phyloP scores from a whole-genome alignment of 164 flowering plant species.

The Pachysandra terminalis region DNA sequence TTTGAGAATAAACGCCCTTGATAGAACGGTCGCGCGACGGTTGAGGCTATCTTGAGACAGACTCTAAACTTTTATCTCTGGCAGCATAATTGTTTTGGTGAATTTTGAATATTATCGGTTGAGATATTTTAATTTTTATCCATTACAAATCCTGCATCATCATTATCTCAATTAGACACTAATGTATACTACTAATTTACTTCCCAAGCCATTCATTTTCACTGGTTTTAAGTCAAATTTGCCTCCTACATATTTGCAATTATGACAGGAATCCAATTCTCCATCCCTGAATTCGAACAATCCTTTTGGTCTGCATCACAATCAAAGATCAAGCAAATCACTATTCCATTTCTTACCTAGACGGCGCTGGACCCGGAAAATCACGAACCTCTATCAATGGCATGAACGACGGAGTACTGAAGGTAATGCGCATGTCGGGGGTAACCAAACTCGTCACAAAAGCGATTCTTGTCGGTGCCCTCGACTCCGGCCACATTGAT shows the following conservation, averaged over 20 bases:
- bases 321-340: background rate
- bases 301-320: background rate
- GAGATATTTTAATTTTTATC: too few species aligned
- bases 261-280: background rate
- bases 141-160: too few species aligned
- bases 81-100: too few species aligned
- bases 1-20: too few species aligned
- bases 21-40: too few species aligned
- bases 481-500: background rate
- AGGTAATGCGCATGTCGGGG: background rate
- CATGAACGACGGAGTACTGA: background rate
- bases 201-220: too few species aligned
- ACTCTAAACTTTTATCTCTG: too few species aligned
- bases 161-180: too few species aligned
- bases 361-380: background rate
- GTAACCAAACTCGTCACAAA: background rate
- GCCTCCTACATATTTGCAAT: background rate
- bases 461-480: background rate
- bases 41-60: too few species aligned
- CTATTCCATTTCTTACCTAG: background rate
- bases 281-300: background rate
- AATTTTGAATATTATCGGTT: too few species aligned
- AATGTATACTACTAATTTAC: too few species aligned
- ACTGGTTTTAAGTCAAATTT: too few species aligned
- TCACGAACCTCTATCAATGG: background rate